Evolutionary conservation across 2,329 filamentous ascomycete species (phyloP), one percentile per base, ranked within the genome.

Genomic region (Nemania sp.): DNA sequence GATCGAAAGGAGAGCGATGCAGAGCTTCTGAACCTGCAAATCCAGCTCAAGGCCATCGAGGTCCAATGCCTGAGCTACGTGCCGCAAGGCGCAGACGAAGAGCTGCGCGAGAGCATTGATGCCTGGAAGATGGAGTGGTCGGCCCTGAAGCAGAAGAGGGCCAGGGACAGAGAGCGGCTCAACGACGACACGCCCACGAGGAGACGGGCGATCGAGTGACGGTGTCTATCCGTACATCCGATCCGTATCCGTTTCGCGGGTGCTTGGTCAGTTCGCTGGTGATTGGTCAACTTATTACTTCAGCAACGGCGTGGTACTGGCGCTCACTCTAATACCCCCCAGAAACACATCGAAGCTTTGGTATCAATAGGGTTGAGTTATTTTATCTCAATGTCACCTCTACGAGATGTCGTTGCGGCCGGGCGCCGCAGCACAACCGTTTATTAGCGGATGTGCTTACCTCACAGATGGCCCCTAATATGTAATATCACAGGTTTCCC

Each of bases 51-150:
- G 65, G 84, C 83, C 20, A 81, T 88, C 66, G 85, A 88, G 75
- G 81, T 86, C 17, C 83, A 86, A 66, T 81, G 81, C 69, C 77
- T 77, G 37, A 72, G 73, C 63, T 77, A 79, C 61, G 72, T 81
- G n/a, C 76, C 82, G 5, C 72, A 77, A 45, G 79, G 80, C 59
- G 78, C 79, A 2, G 83, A 87, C 70, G 76, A 79, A 29, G 85
- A 87, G 60, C 80, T 88, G 35, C 77, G 81, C 62, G 79, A 82
- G 63, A 85, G 83, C 71, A 87, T 88, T 64, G 75, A 79, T 60
- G 80, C 80, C 64, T 88, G 86, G 82, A 88, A 87, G 72, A 73
- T 81, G 34, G 85, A 88, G 68, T 88, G 84, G 80, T 74, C 78
- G 10, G 72, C 75, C 15, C 75, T 86, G 32, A 82, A 83, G 72